These are phyloP conservation scores for Auricularia cornea DNA, from an alignment of 768 basidiomycete species.

Conservation along the genomic window DNA sequence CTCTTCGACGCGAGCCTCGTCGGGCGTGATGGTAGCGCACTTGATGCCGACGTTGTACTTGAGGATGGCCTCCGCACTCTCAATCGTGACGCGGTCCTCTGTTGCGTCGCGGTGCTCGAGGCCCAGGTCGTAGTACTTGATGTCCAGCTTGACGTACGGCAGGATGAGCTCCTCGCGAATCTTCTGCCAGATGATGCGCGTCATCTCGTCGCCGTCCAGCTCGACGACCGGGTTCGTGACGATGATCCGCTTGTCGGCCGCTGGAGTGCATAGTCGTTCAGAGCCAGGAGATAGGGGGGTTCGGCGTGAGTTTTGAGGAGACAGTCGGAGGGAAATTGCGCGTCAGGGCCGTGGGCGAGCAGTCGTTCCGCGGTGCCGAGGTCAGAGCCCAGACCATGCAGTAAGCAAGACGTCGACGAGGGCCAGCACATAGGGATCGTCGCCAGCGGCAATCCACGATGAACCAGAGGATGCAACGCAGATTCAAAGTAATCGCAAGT, in stretches of 20 bases:
- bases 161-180: conserved; percentile 95
- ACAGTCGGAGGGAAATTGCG: too few relatives aligned
- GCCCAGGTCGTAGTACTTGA: conserved; percentile 98
- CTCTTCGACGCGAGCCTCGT: conserved; percentile 91
- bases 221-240: conserved; percentile 89
- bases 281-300: too few relatives aligned
- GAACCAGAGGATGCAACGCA: too few relatives aligned
- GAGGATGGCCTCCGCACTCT: conserved; percentile 89
- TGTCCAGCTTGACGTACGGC: conserved; percentile 88
- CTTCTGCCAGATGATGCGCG: conserved; percentile 98
- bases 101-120: conserved; percentile 93
- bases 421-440: too few relatives aligned
- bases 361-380: too few relatives aligned
- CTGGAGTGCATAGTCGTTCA: not conserved
- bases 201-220: conserved; percentile 98
- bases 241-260: conserved; percentile 46
- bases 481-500: too few relatives aligned
- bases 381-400: too few relatives aligned
- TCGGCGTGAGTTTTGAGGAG: too few relatives aligned
- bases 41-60: conserved; percentile 97
- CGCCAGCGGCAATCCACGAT: too few relatives aligned
- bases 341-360: too few relatives aligned
- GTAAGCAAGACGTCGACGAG: too few relatives aligned
- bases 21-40: conserved; percentile 98
- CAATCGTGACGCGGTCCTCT: conserved; percentile 85